Conservation (phyloP, 2,329 filamentous ascomycete species). For the Aspergillus sp. region DNA sequence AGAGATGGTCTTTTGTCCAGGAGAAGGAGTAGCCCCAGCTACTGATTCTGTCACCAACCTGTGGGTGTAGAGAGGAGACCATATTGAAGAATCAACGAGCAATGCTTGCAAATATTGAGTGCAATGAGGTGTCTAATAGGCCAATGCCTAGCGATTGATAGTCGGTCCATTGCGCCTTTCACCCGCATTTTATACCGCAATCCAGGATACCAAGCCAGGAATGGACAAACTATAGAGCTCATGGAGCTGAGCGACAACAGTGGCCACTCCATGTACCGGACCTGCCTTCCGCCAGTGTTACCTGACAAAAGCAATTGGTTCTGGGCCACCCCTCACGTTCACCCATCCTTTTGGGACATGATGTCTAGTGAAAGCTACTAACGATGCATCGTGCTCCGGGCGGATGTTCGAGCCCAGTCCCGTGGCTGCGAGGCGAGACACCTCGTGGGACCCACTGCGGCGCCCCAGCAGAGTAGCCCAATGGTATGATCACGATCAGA, state of each 20-base stretch:
- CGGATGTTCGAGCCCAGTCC: neutral
- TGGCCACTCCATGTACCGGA: neutral
- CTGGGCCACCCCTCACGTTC: neutral
- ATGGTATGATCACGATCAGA: neutral
- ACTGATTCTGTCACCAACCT: slow-evolving; percentile 10
- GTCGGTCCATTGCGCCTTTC: neutral
- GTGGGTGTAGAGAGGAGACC: neutral
- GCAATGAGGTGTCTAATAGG: neutral
- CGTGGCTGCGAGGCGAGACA: slow-evolving; percentile 4
- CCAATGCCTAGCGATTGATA: neutral
- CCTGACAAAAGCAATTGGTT: neutral
- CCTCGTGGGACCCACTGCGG: neutral
- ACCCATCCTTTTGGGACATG: slow-evolving; percentile 2
- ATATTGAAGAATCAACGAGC: neutral
- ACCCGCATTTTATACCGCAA: neutral
- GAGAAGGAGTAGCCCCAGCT: slow-evolving; percentile 23
- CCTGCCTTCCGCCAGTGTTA: neutral
- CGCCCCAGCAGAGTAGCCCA: neutral
- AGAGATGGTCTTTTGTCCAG: slow-evolving; percentile 21
- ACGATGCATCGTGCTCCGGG: neutral
- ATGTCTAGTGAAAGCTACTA: neutral
- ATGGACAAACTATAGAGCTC: neutral
- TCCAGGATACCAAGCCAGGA: neutral
- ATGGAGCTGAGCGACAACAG: neutral
- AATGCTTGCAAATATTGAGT: neutral